Base-by-base conservation (phyloP, 148 eudicot species). In the Camellia lanceoleosa region DNA sequence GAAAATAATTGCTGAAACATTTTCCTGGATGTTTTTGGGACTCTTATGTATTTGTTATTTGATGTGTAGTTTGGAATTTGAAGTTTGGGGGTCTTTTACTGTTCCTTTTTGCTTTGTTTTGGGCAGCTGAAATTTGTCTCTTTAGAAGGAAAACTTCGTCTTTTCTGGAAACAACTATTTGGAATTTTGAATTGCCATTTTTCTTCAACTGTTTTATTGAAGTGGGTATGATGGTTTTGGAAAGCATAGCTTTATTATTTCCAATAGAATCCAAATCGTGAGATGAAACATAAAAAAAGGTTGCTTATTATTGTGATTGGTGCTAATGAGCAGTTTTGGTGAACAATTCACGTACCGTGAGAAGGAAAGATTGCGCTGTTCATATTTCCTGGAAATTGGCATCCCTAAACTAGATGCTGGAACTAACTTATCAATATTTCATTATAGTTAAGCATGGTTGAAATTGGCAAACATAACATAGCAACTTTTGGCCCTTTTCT, bases 161-260 rank as follows among this genome's bases (percentile, higher is more conserved):
- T 30, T 30, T 30, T 30, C 38, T 30, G 38, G 38, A 30, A 30
- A 30, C 38, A 30, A 30, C 38, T 30, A 14, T 1, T 58, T 58
- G 61, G 61, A 49, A 49, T 49, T 58, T 58, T 58, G 61, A 7
- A 15, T 61, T 61, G 16, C 20, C 20, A 16, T 61, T 16, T 61
- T 61, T 14, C 11, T 14, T 49, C 5, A 49, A 4, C 52, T 49
- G 52, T 7, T 49, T 49, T 49, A 49, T 9, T 6, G 13, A n/a
- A 70, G 11, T 70, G 73, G 67, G 5, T 75, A n/a, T 75, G 78
- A 43, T 72, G 51, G 11, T 62, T 13, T 49, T 46, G 70, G 9
- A 19, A 65, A 76, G 18, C n/a, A 23, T 55, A 15, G 13, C 30
- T 59, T 60, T 76, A 44, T 76, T 30, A 46, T 43, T 49, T 44